Conservation (phyloP, 2,329 filamentous ascomycete genomes). For the Nannizziopsis barbatae region DNA sequence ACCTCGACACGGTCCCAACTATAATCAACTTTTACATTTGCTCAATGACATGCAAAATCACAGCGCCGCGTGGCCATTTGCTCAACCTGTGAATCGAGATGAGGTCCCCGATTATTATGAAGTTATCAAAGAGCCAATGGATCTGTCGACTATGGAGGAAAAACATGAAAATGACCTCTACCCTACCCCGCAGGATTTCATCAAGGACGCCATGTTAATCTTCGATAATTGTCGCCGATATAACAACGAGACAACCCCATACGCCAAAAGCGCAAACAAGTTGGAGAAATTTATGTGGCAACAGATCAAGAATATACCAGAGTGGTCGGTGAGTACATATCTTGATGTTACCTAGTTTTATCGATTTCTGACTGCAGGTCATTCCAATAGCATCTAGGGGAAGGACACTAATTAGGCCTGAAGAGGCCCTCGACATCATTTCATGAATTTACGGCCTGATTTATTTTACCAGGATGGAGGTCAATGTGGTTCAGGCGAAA, state of each 20-base stretch:
- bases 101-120: conserved; percentile 99
- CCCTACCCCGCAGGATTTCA: conserved; percentile 80
- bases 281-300: conserved; percentile 92
- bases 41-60: conserved; percentile 95
- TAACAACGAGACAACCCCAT: conserved; percentile 90
- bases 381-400: conserved; percentile 3
- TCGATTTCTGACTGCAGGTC: background rate
- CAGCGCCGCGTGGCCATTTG: conserved; percentile 85
- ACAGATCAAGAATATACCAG: conserved; percentile 80
- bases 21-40: conserved; percentile 83
- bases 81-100: conserved; percentile 84
- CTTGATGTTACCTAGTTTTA: background rate
- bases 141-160: conserved; percentile 86
- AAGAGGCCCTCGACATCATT: background rate
- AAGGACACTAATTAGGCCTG: conserved; percentile 1
- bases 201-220: conserved; percentile 75
- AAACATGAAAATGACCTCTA: conserved; percentile 93
- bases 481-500: too few species aligned
- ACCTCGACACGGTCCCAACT: conserved; percentile 90
- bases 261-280: conserved; percentile 89
- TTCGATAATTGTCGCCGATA: conserved; percentile 94
- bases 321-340: conserved; percentile 59
- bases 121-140: conserved; percentile 97
- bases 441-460: background rate
- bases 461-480: too few species aligned